Base-by-base conservation (phyloP, 2,329 filamentous ascomycete species). In the Albophoma yamanashiensis region DNA sequence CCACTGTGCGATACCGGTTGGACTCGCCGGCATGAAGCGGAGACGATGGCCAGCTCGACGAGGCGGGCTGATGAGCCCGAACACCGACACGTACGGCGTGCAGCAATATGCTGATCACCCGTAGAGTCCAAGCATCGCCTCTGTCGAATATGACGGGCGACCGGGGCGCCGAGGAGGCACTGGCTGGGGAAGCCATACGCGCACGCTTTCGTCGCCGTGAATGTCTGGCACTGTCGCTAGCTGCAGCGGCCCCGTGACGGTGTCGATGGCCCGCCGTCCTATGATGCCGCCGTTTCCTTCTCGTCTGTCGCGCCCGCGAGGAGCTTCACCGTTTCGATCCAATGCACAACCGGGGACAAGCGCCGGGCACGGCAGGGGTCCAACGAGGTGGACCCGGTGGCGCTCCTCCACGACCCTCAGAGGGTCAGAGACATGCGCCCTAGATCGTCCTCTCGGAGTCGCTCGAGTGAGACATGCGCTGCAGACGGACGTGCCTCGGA, bases 401-500 rank as follows among this genome's bases (percentile, higher is more conserved):
- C 56, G 60, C 58, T 50, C 43, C 56, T 59, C 43, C 50, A 56
- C 58, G 52, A 45, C 53, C 3, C 27, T 5, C 27, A 31, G n/a
- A n/a, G 27, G 34, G 11, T 61, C 60, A 65, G 62, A 67, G 63
- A 67, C 66, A 66, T 60, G 60, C 62, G 62, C 55, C 50, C 52
- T 60, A 68, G 67, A 72, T 71, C 62, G 69, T 55, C 71, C 73
- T 74, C 65, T 74, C 68, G 69, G 72, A 72, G 68, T 62, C 61
- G 56, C 63, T 58, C 57, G 63, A 70, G 67, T 71, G 67, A 75
- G 73, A 76, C 74, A 75, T 69, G 66, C 64, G 73, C 74, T 69
- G 66, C 64, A 65, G 64, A 62, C 62, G 65, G 67, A 69, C 66
- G 71, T 69, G 69, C 71, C 70, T 63, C 1, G 66, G 73, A 74